These are phyloP conservation scores for Tetrapisispora iriomotensis DNA, from an alignment of 805 yeast genomes.

Conservation along the genomic window DNA sequence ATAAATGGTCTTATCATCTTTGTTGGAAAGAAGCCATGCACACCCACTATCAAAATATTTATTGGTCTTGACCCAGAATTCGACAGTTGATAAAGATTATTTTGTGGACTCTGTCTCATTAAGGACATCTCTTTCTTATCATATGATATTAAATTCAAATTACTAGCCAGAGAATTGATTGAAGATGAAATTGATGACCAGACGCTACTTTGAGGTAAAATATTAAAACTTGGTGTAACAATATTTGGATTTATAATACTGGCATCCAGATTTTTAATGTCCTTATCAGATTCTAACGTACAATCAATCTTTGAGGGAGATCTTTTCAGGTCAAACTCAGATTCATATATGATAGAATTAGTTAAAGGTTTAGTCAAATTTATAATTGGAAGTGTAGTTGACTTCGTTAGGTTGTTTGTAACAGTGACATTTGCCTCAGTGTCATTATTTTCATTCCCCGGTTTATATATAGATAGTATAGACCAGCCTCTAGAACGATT, in stretches of 20 bases:
- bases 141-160: conserved; percentile 5
- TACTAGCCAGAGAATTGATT: conserved; percentile 10
- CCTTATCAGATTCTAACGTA: not conserved
- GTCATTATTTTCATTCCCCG: not conserved
- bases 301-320: conserved; percentile 1
- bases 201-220: conserved; percentile 19
- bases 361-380: conserved; percentile 3
- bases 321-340: not conserved
- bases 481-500: conserved; percentile 14
- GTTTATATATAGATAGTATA: conserved; percentile 10
- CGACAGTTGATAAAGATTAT: conserved; percentile 13
- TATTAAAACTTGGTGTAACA: conserved; percentile 25
- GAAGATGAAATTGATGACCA: conserved; percentile 19
- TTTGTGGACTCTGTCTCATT: conserved; percentile 10
- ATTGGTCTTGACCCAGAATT: conserved; percentile 29
- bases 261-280: not conserved
- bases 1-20: conserved; percentile 72
- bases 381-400: not conserved
- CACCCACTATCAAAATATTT: conserved; percentile 76
- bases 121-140: conserved; percentile 9
- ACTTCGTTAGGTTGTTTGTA: not conserved
- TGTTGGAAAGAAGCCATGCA: conserved; percentile 94
- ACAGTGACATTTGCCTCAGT: not conserved
- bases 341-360: conserved; percentile 1
- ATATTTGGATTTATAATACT: conserved; percentile 18